Percentiles rank a stretch among this genome's conserved stretches.
Conservation (phyloP, 2,329 filamentous ascomycete genomes). For the Macrophomina tecta region DNA sequence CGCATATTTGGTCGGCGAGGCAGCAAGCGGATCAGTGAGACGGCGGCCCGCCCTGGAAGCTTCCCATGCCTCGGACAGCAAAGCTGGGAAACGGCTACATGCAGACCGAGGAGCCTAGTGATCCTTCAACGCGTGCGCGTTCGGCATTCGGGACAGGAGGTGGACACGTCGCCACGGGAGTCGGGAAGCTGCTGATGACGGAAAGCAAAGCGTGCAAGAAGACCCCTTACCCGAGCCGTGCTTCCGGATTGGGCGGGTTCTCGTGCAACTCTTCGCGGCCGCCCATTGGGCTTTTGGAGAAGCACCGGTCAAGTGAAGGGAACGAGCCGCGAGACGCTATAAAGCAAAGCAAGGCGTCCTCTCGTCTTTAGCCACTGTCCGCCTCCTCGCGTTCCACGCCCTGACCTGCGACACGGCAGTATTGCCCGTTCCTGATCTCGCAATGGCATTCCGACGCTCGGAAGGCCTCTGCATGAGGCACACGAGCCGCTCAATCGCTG, state of each 20-base stretch:
- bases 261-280: not conserved
- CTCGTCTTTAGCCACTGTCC: not conserved
- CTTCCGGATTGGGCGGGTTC: not conserved
- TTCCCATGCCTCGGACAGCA: not conserved
- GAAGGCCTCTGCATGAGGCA: conserved; percentile 8
- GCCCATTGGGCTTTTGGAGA: not conserved
- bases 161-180: not conserved
- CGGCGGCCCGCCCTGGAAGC: not conserved
- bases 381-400: conserved; percentile 9
- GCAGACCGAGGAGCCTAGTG: conserved; percentile 11
- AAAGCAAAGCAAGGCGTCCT: not conserved
- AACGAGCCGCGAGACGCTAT: not conserved
- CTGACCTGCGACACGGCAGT: not conserved
- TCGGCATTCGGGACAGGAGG: not conserved
- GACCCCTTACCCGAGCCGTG: not conserved
- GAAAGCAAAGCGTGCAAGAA: not conserved
- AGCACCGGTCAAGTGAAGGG: not conserved
- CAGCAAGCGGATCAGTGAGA: not conserved
- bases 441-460: not conserved
- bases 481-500: not conserved
- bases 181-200: not conserved
- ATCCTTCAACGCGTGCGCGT: conserved; percentile 17
- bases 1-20: not conserved
- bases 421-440: not conserved
- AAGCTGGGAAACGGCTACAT: not conserved